Conservation (phyloP, 257 asterid species). For the Solanum sejunctum region DNA sequence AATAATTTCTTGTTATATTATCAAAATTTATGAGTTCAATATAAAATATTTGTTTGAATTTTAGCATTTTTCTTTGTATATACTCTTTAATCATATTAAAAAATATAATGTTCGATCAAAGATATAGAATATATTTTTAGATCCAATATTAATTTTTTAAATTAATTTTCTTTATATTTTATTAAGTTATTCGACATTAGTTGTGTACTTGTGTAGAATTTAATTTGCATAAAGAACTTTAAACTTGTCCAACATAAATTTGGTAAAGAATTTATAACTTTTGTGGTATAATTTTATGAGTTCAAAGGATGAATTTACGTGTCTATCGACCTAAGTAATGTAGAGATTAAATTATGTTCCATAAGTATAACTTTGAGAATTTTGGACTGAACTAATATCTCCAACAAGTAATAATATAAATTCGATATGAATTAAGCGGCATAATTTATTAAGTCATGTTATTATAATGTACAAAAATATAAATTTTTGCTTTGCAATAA, state of each 20-base stretch:
- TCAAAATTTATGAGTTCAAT: not conserved
- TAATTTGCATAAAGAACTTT: too few species aligned
- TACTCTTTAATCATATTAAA: not conserved
- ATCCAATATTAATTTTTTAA: not conserved
- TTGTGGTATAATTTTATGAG: too few species aligned
- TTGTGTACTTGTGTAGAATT: too few species aligned
- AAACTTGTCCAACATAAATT: too few species aligned
- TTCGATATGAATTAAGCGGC: accelerated
- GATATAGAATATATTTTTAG: not conserved
- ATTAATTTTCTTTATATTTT: not conserved
- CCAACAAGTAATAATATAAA: not conserved
- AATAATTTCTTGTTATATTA: not conserved
- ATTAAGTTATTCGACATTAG: too few species aligned
- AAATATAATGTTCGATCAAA: not conserved
- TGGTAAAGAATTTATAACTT: too few species aligned
- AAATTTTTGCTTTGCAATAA: not conserved
- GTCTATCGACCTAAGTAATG: too few species aligned
- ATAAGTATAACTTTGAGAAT: not conserved
- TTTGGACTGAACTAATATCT: not conserved
- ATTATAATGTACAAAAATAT: not conserved
- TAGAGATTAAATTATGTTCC: not conserved
- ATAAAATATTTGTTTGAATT: not conserved
- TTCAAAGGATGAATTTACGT: too few species aligned
- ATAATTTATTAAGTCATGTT: not conserved
- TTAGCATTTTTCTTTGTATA: not conserved